Conservation (phyloP, 768 basidiomycete species). For the Rhodotorula paludigena region DNA sequence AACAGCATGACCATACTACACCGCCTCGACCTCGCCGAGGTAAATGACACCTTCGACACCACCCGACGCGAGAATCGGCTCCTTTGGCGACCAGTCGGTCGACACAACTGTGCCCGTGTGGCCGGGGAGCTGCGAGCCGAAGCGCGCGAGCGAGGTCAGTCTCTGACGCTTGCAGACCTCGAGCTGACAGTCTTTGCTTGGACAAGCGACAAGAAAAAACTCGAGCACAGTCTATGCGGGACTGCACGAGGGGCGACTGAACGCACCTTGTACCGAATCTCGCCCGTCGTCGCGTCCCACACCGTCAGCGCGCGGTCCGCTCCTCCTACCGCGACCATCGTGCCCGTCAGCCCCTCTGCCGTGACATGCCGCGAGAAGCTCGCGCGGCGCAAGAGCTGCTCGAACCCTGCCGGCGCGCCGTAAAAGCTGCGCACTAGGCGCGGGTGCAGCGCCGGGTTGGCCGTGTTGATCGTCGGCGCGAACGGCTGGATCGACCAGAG, state of each 20-base stretch:
- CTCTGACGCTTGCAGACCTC: too few species aligned
- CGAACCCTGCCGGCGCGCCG: slow-evolving; percentile 92
- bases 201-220: background rate
- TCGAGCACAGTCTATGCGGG: too few species aligned
- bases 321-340: slow-evolving; percentile 49
- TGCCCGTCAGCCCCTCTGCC: slow-evolving; percentile 39
- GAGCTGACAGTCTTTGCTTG: too few species aligned
- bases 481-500: slow-evolving; percentile 93
- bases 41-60: slow-evolving; percentile 38
- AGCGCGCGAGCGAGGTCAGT: background rate
- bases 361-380: slow-evolving; percentile 57
- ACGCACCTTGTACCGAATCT: slow-evolving; percentile 43
- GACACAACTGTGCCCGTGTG: slow-evolving; percentile 93
- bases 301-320: slow-evolving; percentile 51
- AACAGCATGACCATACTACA: background rate
- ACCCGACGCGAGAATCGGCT: slow-evolving; percentile 61
- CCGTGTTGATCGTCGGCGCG: slow-evolving; percentile 71
- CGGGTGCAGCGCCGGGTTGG: slow-evolving; percentile 58
- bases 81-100: slow-evolving; percentile 94
- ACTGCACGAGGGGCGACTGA: slow-evolving; percentile 20
- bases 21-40: slow-evolving; percentile 40
- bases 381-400: slow-evolving; percentile 72
- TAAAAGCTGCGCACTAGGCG: slow-evolving; percentile 39
- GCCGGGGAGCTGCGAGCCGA: slow-evolving; percentile 65
- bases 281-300: slow-evolving; percentile 45